Conservation (phyloP, 2,329 filamentous ascomycete species). For the Scolecobasidium constrictum region DNA sequence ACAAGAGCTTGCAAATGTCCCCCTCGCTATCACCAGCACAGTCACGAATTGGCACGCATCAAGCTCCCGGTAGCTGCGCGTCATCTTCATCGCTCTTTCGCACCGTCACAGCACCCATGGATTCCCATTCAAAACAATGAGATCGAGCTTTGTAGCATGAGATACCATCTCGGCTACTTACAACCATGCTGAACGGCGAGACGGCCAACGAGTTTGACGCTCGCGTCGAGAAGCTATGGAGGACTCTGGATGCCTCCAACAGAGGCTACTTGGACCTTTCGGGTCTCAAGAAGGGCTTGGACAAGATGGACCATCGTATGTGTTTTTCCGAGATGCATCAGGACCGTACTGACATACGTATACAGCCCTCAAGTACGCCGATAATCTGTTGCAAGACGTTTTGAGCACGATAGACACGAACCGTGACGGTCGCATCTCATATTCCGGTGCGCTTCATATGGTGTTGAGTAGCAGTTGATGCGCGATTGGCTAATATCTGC, state of each 20-base stretch:
- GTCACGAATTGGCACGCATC: background rate
- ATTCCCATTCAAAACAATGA: slow-evolving; percentile 6
- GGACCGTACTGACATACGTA: background rate
- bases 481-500: background rate
- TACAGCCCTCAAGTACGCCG: slow-evolving; percentile 77
- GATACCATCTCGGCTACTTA: background rate
- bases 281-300: slow-evolving; percentile 73
- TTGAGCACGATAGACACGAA: slow-evolving; percentile 76
- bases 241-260: slow-evolving; percentile 62
- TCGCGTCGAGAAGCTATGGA: slow-evolving; percentile 77
- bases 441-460: slow-evolving; percentile 50
- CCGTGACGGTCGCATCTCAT: slow-evolving; percentile 82
- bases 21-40: background rate
- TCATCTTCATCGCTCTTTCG: no score
- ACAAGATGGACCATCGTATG: slow-evolving; percentile 85
- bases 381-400: slow-evolving; percentile 70
- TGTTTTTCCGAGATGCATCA: slow-evolving; percentile 11
- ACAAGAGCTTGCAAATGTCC: background rate
- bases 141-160: slow-evolving; percentile 6
- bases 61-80: background rate
- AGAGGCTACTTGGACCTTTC: slow-evolving; percentile 75
- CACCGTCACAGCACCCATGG: no score
- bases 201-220: slow-evolving; percentile 68
- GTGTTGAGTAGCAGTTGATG: slow-evolving; percentile 14
- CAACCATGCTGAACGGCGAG: slow-evolving; percentile 56